Base-by-base conservation (phyloP, 2,329 filamentous ascomycete species). In the Pestalotiopsis sp. region DNA sequence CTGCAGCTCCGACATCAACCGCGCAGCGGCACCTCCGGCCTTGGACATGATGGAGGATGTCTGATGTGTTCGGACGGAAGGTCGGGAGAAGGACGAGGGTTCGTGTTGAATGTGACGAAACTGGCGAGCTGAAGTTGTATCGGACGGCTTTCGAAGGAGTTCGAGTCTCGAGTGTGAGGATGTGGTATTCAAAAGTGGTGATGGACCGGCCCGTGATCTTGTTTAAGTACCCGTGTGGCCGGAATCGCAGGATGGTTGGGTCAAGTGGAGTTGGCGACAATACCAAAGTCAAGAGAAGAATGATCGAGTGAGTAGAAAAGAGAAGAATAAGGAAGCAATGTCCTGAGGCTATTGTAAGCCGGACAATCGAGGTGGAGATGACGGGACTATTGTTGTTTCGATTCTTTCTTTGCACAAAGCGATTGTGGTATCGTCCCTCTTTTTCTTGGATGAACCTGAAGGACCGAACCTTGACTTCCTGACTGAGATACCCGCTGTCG, bases 1-100 rank as follows among this genome's bases (percentile, higher is more conserved):
- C 80, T 92, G 92, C 83, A 93, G 90, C 85, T 98, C 95, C 74
- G 92, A 92, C 92, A 97, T 94, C 67, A 98, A 87, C 65, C 97
- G 92, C 76, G 93, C 91, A 81, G 95, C 92, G 45, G 93, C 91
- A 73, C 84, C 83, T 65, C 74, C 75, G 59, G 72, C 70, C 36
- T 70, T 55, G 39, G 76, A 73, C 76, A 78, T 77, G 17, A 61
- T 71, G 68, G 66, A 57, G 41, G 41, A 13, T 12, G 57, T n/a
- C 31, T 62, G 13, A 31, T 17, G 59, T 9, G 20, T 20, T 5
- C 31, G 31, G 20, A 52, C 7, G 45, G 17, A 36, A 36, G 6
- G 7, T 36, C 31, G 31, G 6, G 7, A 36, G 7, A 9, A 6
- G 9, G 31, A 9, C 7, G 31, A 9, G 31, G 31, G 7, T 36